Conservation (phyloP, 176 grass and related monocot species). For the Aegilops longissima region DNA sequence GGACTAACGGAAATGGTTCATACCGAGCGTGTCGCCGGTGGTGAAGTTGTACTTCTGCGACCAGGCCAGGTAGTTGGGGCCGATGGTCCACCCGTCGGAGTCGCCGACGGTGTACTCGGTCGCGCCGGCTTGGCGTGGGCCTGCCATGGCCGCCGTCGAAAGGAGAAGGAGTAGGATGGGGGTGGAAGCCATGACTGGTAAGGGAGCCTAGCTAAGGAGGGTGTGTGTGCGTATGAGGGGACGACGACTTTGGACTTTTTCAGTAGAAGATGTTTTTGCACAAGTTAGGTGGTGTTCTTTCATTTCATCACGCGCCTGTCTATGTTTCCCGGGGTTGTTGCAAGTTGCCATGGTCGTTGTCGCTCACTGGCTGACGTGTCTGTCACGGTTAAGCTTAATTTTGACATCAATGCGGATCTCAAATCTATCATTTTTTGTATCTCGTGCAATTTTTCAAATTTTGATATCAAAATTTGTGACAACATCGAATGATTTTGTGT, state of each 20-base stretch:
- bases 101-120: slow-evolving; percentile 61
- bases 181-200: slow-evolving; percentile 25
- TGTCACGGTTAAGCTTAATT: neutral
- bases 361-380: neutral
- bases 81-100: slow-evolving; percentile 54
- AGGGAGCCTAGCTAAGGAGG: neutral
- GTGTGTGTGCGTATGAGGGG: neutral
- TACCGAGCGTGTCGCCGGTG: slow-evolving; percentile 71
- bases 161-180: neutral
- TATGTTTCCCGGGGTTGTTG: slow-evolving; percentile 4
- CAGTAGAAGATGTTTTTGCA: neutral
- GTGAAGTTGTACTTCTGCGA: slow-evolving; percentile 87
- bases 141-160: neutral
- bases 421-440: too few species aligned
- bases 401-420: too few species aligned
- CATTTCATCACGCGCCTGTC: neutral
- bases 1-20: neutral
- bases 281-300: neutral
- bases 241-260: neutral
- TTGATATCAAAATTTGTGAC: too few species aligned
- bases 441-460: too few species aligned
- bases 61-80: slow-evolving; percentile 63
- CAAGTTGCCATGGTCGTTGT: neutral
- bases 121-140: slow-evolving; percentile 3
- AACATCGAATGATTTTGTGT: too few species aligned